Evolutionary conservation across 1,284 basidiomycete species (phyloP).

Genomic region (Meira miltonrushii): DNA sequence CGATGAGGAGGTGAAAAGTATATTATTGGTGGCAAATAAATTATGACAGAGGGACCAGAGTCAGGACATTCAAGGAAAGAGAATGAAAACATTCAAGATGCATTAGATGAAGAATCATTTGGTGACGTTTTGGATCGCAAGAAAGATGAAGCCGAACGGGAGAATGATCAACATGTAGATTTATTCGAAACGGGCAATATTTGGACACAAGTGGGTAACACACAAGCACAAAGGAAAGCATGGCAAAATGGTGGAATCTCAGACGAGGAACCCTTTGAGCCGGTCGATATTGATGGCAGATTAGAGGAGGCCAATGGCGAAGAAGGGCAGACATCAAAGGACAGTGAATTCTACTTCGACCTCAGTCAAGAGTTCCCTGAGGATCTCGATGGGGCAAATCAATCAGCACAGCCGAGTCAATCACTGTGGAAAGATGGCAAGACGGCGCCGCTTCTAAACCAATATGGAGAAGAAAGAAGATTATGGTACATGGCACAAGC

Average conservation of each 20-base stretch:
- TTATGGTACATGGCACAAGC: slow-evolving; percentile 9
- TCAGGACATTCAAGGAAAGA: too few species aligned
- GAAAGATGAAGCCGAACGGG: too few species aligned
- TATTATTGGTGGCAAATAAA: too few species aligned
- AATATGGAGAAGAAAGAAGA: slow-evolving; percentile 6
- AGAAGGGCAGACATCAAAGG: neutral
- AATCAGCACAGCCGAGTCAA: neutral
- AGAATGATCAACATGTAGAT: too few species aligned
- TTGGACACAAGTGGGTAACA: slow-evolving; percentile 19
- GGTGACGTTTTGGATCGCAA: too few species aligned
- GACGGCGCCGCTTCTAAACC: neutral
- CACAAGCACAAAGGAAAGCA: slow-evolving; percentile 17
- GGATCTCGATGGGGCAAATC: neutral
- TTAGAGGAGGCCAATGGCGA: neutral
- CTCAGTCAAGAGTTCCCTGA: neutral
- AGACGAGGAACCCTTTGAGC: neutral
- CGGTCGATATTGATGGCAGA: neutral
- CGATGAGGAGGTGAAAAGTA: too few species aligned
- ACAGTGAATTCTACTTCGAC: neutral
- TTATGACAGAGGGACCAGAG: too few species aligned
- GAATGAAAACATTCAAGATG: too few species aligned
- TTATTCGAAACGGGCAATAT: neutral
- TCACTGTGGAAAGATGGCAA: slow-evolving; percentile 5
- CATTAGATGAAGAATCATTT: too few species aligned
- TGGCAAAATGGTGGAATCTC: slow-evolving; percentile 13